Percentiles rank a stretch among this genome's conserved stretches.
phyloP scores from a whole-genome alignment of 805 yeast species.

The Naumovozyma dairenensis region DNA sequence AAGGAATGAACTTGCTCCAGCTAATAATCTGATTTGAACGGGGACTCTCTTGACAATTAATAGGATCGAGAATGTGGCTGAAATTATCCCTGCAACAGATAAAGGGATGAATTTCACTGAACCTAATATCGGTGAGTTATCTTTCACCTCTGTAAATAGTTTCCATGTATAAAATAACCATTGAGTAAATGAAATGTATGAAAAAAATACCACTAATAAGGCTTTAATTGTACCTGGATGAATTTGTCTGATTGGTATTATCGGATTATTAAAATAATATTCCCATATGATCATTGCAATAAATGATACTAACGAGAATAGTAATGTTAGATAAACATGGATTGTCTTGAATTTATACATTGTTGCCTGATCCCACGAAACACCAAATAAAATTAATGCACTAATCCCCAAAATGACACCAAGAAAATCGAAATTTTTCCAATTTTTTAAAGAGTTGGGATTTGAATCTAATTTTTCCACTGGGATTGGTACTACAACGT shows the following conservation, averaged over 20 bases:
- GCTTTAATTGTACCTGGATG: constrained; percentile 2
- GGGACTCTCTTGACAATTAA: constrained; percentile 3
- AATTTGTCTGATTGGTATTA: constrained; percentile 34
- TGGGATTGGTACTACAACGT: constrained; percentile 37
- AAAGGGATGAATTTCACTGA: constrained; percentile 34
- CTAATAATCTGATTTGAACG: constrained; percentile 4
- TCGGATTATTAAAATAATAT: constrained; percentile 39
- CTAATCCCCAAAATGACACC: constrained; percentile 44
- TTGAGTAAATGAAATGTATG: constrained; percentile 42
- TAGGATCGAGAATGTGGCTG: constrained; percentile 31
- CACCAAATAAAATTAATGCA: constrained; percentile 48
- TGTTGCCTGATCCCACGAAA: constrained; percentile 62
- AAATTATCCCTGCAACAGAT: constrained; percentile 40
- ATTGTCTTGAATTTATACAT: constrained; percentile 48
- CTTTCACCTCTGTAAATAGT: constrained; percentile 35
- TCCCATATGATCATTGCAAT: constrained; percentile 27
- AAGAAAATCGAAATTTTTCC: constrained; percentile 24
- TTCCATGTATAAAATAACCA: constrained; percentile 50
- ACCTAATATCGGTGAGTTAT: constrained; percentile 34
- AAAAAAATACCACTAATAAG: constrained; percentile 29
- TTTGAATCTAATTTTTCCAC: not conserved
- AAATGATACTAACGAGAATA: constrained; percentile 36
- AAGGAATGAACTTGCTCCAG: constrained; percentile 1
- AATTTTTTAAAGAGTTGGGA: not conserved
- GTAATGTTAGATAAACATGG: constrained; percentile 42